Base-by-base conservation (phyloP, 2,329 filamentous ascomycete genomes). In the Tolypocladium ovalisporum region DNA sequence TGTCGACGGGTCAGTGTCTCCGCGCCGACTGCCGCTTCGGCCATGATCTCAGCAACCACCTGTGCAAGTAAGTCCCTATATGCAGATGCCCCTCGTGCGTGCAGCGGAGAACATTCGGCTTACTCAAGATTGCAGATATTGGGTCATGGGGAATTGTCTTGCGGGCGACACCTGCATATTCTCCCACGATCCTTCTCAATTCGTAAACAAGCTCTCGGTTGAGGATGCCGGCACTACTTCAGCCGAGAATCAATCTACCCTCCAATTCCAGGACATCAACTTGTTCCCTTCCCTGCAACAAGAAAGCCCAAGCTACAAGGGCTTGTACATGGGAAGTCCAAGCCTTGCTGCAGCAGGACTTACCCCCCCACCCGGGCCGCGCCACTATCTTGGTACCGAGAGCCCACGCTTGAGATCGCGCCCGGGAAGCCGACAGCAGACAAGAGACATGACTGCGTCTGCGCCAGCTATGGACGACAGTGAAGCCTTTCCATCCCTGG, bases 21-120 rank as follows among this genome's bases (percentile, higher is more conserved):
- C 85, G 94, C 59, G 93, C 93, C 59, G 94, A 99, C 72, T 99
- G 94, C 71, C 87, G 93, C 58, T 99, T 97, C 73, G 96, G 92
- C 64, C 94, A 99, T 72, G 93, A 99, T 70, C 81, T 96, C 51
- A 96, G 90, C 68, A 95, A 89, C 68, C 94, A 97, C 67, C 82
- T 99, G 61, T 99, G 94, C 92, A 97, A 97, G 90, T 95, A 79
- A 81, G 90, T 87, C 36, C n/a, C n/a, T n/a, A n/a, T n/a, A n/a
- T n/a, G n/a, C 32, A 34, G 32, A 34, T 34, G 19, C 13, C 36
- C 10, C 7, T 12, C 36, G n/a, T n/a, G n/a, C 1, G 24, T 9
- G 10, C 19, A 7, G 19, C 10, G 29, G 47, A 51, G 47, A 32
- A 32, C 17, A n/a, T 27, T 9, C 8, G 8, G 47, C 47, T 51